Conservation (phyloP, 768 basidiomycete species). For the Galerina sulciceps region DNA sequence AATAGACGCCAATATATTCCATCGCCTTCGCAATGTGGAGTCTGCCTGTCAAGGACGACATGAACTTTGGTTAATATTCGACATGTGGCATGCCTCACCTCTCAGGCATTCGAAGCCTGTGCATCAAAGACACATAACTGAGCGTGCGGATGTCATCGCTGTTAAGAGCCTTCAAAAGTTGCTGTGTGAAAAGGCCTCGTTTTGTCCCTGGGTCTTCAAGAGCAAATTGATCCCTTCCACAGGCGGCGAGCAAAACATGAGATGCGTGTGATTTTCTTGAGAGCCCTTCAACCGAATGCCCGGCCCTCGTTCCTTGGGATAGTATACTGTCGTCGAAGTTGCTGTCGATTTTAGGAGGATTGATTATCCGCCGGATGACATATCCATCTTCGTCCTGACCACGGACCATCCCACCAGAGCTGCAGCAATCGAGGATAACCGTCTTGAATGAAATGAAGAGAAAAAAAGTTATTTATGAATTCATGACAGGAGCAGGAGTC, state of each 20-base stretch:
- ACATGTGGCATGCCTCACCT: constrained; percentile 21
- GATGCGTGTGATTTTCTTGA: constrained; percentile 33
- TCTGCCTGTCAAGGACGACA: constrained; percentile 28
- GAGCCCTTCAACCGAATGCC: constrained; percentile 24
- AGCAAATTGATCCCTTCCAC: constrained; percentile 38
- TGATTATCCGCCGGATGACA: constrained; percentile 26
- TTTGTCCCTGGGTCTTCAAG: constrained; percentile 27
- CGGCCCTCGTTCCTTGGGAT: constrained; percentile 9
- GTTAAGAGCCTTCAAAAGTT: constrained; percentile 29
- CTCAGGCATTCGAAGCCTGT: constrained; percentile 30
- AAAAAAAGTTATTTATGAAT: not conserved
- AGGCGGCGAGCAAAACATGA: constrained; percentile 48
- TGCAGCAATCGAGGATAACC: constrained; percentile 51
- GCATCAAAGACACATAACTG: constrained; percentile 38
- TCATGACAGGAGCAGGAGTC: not conserved
- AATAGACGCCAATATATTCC: constrained; percentile 36
- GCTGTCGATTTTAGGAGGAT: constrained; percentile 28
- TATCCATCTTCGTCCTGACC: constrained; percentile 5
- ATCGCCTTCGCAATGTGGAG: constrained; percentile 39
- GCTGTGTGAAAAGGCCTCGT: constrained; percentile 36
- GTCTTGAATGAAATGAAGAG: constrained; percentile 30
- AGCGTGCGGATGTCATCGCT: constrained; percentile 22
- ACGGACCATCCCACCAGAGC: constrained; percentile 42
- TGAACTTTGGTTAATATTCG: not conserved
- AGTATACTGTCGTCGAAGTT: constrained; percentile 31